phyloP scores from a whole-genome alignment of 2,329 filamentous ascomycete genomes.

The Calonectria montana region DNA sequence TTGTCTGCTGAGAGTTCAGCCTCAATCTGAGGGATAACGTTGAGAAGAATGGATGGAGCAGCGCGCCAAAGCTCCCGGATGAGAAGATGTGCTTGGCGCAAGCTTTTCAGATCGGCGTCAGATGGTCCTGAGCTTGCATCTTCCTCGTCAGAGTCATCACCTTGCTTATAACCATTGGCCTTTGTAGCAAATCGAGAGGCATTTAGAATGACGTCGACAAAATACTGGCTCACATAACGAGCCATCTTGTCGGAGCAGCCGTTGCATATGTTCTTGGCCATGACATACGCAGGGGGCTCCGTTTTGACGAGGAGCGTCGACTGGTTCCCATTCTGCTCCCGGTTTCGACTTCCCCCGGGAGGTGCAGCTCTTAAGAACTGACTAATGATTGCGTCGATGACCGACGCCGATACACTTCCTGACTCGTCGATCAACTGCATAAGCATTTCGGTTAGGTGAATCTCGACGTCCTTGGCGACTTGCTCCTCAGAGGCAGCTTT shows the following conservation, averaged over 20 bases:
- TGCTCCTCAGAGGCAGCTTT: slow-evolving; percentile 82
- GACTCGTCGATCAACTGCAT: slow-evolving; percentile 90
- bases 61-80: slow-evolving; percentile 95
- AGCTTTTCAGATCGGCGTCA: slow-evolving; percentile 86
- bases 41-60: slow-evolving; percentile 86
- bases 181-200: slow-evolving; percentile 72
- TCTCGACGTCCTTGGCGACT: slow-evolving; percentile 92
- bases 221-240: slow-evolving; percentile 93
- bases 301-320: slow-evolving; percentile 87
- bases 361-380: slow-evolving; percentile 93
- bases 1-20: slow-evolving; percentile 93
- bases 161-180: slow-evolving; percentile 67
- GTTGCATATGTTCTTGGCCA: slow-evolving; percentile 95
- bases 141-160: slow-evolving; percentile 74
- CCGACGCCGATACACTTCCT: slow-evolving; percentile 77
- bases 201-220: slow-evolving; percentile 95
- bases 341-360: slow-evolving; percentile 70
- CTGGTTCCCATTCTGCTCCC: slow-evolving; percentile 78
- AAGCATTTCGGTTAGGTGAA: slow-evolving; percentile 88
- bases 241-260: slow-evolving; percentile 93
- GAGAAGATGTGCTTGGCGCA: slow-evolving; percentile 88
- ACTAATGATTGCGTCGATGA: slow-evolving; percentile 92
- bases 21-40: slow-evolving; percentile 94
- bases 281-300: slow-evolving; percentile 92
- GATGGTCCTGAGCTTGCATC: slow-evolving; percentile 71